phyloP scores from a whole-genome alignment of 169 alveolate genomes.

The Cryptosporidium viatorum region DNA sequence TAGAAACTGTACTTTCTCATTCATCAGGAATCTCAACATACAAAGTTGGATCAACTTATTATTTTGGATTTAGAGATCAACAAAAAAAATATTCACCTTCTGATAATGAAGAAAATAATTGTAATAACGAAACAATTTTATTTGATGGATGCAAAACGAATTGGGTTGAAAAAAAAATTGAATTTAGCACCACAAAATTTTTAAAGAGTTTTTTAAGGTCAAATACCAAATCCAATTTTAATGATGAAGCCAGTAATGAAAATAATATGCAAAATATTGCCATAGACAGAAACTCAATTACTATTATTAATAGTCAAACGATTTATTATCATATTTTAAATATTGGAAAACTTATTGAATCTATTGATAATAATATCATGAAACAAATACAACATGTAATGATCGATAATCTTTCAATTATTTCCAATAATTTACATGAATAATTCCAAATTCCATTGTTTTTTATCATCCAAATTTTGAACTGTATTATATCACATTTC shows the following conservation, averaged over 20 bases:
- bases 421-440: conserved; percentile 13
- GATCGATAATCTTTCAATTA: conserved; percentile 44
- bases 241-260: neutral
- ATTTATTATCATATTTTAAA: conserved; percentile 29
- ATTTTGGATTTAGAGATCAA: conserved; percentile 37
- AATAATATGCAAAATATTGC: neutral
- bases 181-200: conserved; percentile 40
- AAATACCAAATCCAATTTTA: neutral
- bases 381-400: conserved; percentile 41
- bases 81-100: neutral
- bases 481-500: neutral
- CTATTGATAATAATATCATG: conserved; percentile 38
- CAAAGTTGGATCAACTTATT: conserved; percentile 41
- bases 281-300: conserved; percentile 38
- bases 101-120: neutral
- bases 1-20: conserved; percentile 62
- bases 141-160: conserved; percentile 69
- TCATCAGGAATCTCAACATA: conserved; percentile 46
- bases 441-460: neutral
- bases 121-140: neutral
- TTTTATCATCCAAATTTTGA: neutral
- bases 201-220: conserved; percentile 7
- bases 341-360: conserved; percentile 55
- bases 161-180: conserved; percentile 59
- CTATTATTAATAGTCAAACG: conserved; percentile 46